Evolutionary conservation across 148 eudicot genomes (phyloP), one percentile per base, ranked within the genome.

Genomic region (Camellia japonica): DNA sequence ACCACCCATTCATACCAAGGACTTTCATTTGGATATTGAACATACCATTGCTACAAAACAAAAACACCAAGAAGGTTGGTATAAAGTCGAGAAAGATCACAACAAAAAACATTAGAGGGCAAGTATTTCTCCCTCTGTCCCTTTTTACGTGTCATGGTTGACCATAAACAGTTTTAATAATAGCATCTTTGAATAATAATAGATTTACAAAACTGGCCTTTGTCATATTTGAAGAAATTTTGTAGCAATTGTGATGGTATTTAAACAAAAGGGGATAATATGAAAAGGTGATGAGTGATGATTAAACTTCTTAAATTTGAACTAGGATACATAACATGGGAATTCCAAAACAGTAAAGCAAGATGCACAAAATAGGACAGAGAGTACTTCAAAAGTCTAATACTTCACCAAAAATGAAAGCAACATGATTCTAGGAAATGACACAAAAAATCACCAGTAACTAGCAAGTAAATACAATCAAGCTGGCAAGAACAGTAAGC

Each of bases 1-100:
- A 96, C 82, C 85, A 96, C 86, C 73, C 93, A 83, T 81, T 96
- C 98, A 76, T 93, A 96, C 99, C 99, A 96, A 62, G 98, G 99
- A 66, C 93, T 91, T 79, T 91, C 92, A 73, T 85, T 83, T 78
- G 99, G 98, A 86, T 96, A 96, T 74, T 68, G 81, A 80, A 91
- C 95, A 88, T 93, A 96, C 99, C 99, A 96, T 88, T 85, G 93
- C 99, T 96, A 87, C 93, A 90, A 80, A 65, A 77, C 19, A 47
- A 66, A 69, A 66, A 73, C 46, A 81, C 19, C 52, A 69, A 47
- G 47, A 47, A 41, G 19, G 55, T 61, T 42, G 23, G 63, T 73
- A 49, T 82, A 56, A 56, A 81, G 23, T 58, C 38, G 47, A 86
- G 73, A 78, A 49, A 47, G 47, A 76, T 49, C 64, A 58, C 16